A percentile compares a stretch with the other conserved stretches of the same genome.
phyloP scores from a whole-genome alignment of 805 yeast species.

The Candida suzukii region DNA sequence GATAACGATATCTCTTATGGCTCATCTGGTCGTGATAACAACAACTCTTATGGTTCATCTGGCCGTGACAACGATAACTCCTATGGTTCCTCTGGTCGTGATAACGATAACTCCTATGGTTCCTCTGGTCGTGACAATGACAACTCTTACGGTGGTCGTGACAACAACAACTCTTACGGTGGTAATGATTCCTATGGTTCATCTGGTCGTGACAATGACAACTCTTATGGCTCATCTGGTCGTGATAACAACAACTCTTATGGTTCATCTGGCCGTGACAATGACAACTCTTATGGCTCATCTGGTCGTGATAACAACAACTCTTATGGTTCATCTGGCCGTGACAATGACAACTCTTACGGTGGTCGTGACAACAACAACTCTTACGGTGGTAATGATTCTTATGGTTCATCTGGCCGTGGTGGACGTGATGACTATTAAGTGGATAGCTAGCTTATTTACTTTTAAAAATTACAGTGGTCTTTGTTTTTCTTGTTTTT shows the following conservation, averaged over 20 bases:
- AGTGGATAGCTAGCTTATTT: too few relatives aligned
- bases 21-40: slow-evolving; percentile 9
- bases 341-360: slow-evolving; percentile 23
- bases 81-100: slow-evolving; percentile 11
- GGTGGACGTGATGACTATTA: neutral
- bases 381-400: slow-evolving; percentile 1
- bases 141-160: slow-evolving; percentile 8
- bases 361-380: slow-evolving; percentile 19
- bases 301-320: slow-evolving; percentile 15
- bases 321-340: slow-evolving; percentile 21
- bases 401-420: slow-evolving; percentile 22
- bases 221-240: slow-evolving; percentile 26
- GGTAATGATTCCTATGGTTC: slow-evolving; percentile 18
- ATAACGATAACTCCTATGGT: slow-evolving; percentile 24
- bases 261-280: slow-evolving; percentile 21
- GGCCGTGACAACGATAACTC: slow-evolving; percentile 14
- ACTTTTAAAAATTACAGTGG: too few relatives aligned
- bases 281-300: slow-evolving; percentile 22
- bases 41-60: slow-evolving; percentile 21
- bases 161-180: slow-evolving; percentile 15
- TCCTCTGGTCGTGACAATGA: slow-evolving; percentile 15
- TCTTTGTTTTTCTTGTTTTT: too few relatives aligned
- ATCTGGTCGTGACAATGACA: slow-evolving; percentile 7
- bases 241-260: slow-evolving; percentile 25
- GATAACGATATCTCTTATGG: slow-evolving; percentile 22